A percentile compares a stretch with the other conserved stretches of the same genome.
Conservation (phyloP, 352 stramenopile genomes). For the Globisporangium yorkense region DNA sequence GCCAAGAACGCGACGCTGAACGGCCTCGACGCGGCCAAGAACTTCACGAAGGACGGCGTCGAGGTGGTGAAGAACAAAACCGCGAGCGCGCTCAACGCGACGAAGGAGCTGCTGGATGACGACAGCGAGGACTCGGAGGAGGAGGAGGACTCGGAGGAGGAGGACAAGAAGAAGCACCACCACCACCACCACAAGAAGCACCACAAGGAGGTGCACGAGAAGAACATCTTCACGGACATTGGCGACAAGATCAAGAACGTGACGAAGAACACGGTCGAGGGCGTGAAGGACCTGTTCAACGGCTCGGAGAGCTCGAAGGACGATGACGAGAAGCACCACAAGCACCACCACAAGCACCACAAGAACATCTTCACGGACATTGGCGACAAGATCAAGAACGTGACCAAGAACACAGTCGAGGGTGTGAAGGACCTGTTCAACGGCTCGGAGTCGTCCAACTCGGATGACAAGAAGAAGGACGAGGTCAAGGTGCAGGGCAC, state of each 20-base stretch:
- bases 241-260: slow-evolving; percentile 15
- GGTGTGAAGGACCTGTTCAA: slow-evolving; percentile 11
- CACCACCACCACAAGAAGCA: slow-evolving; percentile 6
- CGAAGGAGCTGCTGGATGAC: neutral
- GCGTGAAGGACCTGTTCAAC: slow-evolving; percentile 12
- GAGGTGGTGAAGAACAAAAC: slow-evolving; percentile 12
- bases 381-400: slow-evolving; percentile 15
- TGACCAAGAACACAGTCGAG: neutral
- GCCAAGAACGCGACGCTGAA: neutral
- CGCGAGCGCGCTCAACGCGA: neutral
- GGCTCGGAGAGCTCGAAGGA: slow-evolving; percentile 5
- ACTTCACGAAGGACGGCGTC: slow-evolving; percentile 3
- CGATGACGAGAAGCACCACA: slow-evolving; percentile 9
- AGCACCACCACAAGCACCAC: slow-evolving; percentile 7
- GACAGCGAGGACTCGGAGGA: slow-evolving; percentile 20
- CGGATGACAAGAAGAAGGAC: neutral
- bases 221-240: slow-evolving; percentile 8
- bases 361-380: slow-evolving; percentile 12
- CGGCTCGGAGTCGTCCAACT: slow-evolving; percentile 2
- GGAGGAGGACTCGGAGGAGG: slow-evolving; percentile 16
- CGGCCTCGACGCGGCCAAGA: neutral
- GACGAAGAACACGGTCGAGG: neutral
- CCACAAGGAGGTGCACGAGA: slow-evolving; percentile 5
- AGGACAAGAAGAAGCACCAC: neutral
- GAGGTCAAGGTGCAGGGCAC: slow-evolving; percentile 13